Evolutionary conservation across 495 filamentous ascomycete genomes (phyloP), one percentile per base, ranked within the genome.

Genomic region (Polyplosphaeria fusca): DNA sequence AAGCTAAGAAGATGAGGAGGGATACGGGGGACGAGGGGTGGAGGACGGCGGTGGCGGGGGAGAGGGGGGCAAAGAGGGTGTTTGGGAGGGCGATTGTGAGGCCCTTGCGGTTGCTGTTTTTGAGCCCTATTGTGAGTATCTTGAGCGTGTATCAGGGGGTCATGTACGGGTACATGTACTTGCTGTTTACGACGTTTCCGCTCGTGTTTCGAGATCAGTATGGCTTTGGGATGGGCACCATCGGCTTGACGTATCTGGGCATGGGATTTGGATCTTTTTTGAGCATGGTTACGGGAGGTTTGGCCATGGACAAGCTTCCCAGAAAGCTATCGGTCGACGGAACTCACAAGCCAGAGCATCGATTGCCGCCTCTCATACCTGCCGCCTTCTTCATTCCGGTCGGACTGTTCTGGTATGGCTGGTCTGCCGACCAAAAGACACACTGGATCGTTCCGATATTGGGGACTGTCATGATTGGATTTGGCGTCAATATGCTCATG

Each of bases 321-420:
- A 62, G 28, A 30, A 49, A 37, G 39, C 39, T 47, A 1, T 20
- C 37, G 0, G 23, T 3, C 0, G 4, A 48, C 2, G 44, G 44
- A n/a, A 18, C 14, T 61, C 64, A 28, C 47, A 76, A 81, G 64
- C 82, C 83, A 0, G 81, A 84, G 63, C 61, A 51, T 48, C 51
- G 61, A 18, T 40, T 65, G 2, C 61, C 51, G 11, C 57, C 52
- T 9, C 14, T 65, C 2, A 57, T 65, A 14, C 46, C 47, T 1
- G 25, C 11, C n/a, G 42, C 35, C 23, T 52, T 50, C 16, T 50
- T 48, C 32, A 42, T 55, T 11, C 47, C 55, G 0, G 26, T 60
- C 3, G 55, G 55, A 5, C 28, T 64, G 2, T 64, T 64, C 27
- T 54, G 60, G 54, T 64, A 63, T 30, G 60, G 60, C 13, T 64